phyloP scores from a whole-genome alignment of 345 rosid species.

The Eucalyptus virginea region DNA sequence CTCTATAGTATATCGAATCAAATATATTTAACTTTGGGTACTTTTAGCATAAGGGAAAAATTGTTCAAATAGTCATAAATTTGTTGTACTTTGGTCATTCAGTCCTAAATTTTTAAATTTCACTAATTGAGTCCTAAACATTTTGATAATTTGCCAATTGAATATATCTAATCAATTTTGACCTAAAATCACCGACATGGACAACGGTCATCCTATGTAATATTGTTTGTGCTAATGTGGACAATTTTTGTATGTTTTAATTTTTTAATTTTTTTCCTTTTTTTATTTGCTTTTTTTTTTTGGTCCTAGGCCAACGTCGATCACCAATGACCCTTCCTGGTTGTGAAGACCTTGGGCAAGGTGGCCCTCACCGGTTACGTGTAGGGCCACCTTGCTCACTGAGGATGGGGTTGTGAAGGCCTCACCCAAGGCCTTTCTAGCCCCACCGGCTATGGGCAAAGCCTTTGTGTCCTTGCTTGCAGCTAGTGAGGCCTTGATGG shows the following conservation, averaged over 20 bases:
- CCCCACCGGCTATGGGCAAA: rapidly evolving
- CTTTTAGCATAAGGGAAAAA: background rate
- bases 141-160: background rate
- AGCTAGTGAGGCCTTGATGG: too few relatives aligned
- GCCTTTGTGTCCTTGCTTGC: too few relatives aligned
- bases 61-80: background rate
- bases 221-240: background rate
- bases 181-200: background rate
- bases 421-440: too few relatives aligned
- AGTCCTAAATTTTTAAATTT: background rate
- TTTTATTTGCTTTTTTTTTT: too few relatives aligned
- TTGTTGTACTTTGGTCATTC: background rate
- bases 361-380: background rate
- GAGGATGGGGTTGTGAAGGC: too few relatives aligned
- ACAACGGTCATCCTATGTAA: background rate
- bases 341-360: too few relatives aligned
- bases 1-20: background rate
- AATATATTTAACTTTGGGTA: background rate
- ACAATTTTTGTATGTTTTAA: background rate
- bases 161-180: background rate
- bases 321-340: background rate
- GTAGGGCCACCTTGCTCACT: too few relatives aligned
- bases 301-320: background rate
- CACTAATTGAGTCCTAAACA: background rate
- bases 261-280: background rate